Evolutionary conservation across 192 early-diverging fungal species (phyloP), one percentile per base, ranked within the genome.

Genomic region (Martensiomyces pterosporus): DNA sequence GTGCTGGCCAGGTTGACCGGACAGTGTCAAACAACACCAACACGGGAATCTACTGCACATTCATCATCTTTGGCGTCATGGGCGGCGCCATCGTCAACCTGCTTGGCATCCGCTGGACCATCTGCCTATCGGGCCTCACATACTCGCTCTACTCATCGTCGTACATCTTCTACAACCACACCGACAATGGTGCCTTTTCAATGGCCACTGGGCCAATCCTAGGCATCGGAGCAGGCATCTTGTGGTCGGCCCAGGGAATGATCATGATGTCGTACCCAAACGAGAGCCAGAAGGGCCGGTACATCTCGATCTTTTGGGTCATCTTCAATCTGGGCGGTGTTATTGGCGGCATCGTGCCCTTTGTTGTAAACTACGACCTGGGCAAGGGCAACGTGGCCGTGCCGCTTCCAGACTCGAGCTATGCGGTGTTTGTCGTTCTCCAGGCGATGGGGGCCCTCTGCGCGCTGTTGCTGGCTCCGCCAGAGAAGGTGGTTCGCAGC

Each of bases 241-340:
- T 75, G 32, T 75, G 72, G 72, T 79, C 87, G 3, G 82, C 85
- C 9, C 84, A 87, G 63, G 81, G 87, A 22, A 81, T 83, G 49
- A 81, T 92, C 43, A 86, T 89, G 82, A 77, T 89, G 43, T 83
- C 88, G 23, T 90, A 93, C 58, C 89, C 90, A 9, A 60, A 56
- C 15, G 90, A 91, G 55, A 43, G 67, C 12, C 75, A 87, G 50
- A 91, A 91, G 78, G 88, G 88, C 33, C 83, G 79, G 48, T 87
- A 69, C 59, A 88, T 93, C 35, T 79, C 80, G 35, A 80, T 85
- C 37, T 93, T 93, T 75, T 91, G 87, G 87, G 78, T 82, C 45
- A 80, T 90, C 18, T 93, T 90, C 75, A 75, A 75, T 35, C 58
- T 82, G 47, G 90, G 90, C 47, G 88, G 82, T 21, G 73, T 85